Base-by-base conservation (phyloP, 176 grass and related monocot species). In the Eremochloa ophiuroides region DNA sequence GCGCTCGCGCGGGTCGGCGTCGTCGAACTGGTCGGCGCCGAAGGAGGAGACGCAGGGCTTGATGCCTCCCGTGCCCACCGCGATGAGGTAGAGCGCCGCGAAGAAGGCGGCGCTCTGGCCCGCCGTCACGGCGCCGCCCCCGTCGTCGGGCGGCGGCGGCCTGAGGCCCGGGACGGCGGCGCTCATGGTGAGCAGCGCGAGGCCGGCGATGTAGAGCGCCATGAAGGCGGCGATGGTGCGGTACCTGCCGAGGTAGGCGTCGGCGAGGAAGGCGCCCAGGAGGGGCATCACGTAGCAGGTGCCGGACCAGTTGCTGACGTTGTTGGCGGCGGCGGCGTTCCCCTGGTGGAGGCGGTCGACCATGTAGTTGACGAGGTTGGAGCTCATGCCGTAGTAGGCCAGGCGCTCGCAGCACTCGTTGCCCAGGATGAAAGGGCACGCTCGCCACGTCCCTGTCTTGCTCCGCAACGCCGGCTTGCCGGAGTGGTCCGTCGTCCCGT, bases 231-330 rank as follows among this genome's bases (percentile, higher is more conserved):
- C 76, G 78, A 89, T 85, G 62, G 82, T 85, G 61, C 70, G 78
- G 71, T 85, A 85, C 22, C 87, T 37, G 9, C 93, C 93, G 4
- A 93, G 90, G 39, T 35, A 91, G 0, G 93, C 78, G 66, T 93
- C 93, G 6, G 93, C 93, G 33, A 91, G 26, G 80, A 96, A 87
- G 6, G 90, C 93, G 8, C 90, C 93, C 15, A 91, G 66, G 31
- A 97, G 37, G 2, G 88, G 93, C 34, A 92, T 60, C 43, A 92
- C 72, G 77, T 89, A 89, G 82, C 82, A 85, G 77, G 87, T 89
- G 29, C 87, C 82, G 29, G 87, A 84, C 87, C 82, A 85, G 77
- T 89, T 85, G 69, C 64, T 89, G 82, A 89, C 87, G 77, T 89
- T 89, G 51, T 84, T 89, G 39, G 82, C 68, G 42, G 87, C 87